phyloP scores from a whole-genome alignment of 2,329 filamentous ascomycete species.

The Phaeosphaeria sp. region DNA sequence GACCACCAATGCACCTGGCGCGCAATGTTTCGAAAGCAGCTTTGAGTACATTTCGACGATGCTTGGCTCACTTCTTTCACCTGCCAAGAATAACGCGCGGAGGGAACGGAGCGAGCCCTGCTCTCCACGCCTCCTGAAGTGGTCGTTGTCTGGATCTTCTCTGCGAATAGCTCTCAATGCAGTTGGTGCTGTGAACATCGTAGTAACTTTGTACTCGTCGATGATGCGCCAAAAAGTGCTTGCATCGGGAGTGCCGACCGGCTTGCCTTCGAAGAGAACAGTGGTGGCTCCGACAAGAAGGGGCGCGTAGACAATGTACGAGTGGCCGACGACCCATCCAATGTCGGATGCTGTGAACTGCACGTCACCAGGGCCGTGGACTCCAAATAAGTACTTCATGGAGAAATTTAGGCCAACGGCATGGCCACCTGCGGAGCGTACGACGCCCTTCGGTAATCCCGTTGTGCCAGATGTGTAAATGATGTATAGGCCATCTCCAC shows the following conservation, averaged over 20 bases:
- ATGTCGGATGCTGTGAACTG: slow-evolving; percentile 84
- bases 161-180: slow-evolving; percentile 86
- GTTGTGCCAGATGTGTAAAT: slow-evolving; percentile 90
- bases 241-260: slow-evolving; percentile 85
- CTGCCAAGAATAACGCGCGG: slow-evolving; percentile 81
- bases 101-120: slow-evolving; percentile 75
- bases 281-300: slow-evolving; percentile 85
- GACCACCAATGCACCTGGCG: slow-evolving; percentile 67
- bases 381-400: slow-evolving; percentile 81
- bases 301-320: slow-evolving; percentile 87
- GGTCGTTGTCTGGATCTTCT: slow-evolving; percentile 78
- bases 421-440: slow-evolving; percentile 84
- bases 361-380: slow-evolving; percentile 84
- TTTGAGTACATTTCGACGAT: slow-evolving; percentile 83
- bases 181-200: slow-evolving; percentile 81
- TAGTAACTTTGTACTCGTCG: slow-evolving; percentile 83
- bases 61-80: slow-evolving; percentile 86
- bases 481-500: slow-evolving; percentile 83
- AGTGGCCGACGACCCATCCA: slow-evolving; percentile 82
- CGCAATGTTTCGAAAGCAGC: slow-evolving; percentile 71
- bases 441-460: slow-evolving; percentile 80
- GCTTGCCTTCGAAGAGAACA: slow-evolving; percentile 92
- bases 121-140: slow-evolving; percentile 68
- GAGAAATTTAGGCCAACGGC: slow-evolving; percentile 84
- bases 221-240: slow-evolving; percentile 88